Evolutionary conservation across 2,329 filamentous ascomycete genomes (phyloP), one percentile per base, ranked within the genome.

Genomic region (Sordariomycetes sp.): DNA sequence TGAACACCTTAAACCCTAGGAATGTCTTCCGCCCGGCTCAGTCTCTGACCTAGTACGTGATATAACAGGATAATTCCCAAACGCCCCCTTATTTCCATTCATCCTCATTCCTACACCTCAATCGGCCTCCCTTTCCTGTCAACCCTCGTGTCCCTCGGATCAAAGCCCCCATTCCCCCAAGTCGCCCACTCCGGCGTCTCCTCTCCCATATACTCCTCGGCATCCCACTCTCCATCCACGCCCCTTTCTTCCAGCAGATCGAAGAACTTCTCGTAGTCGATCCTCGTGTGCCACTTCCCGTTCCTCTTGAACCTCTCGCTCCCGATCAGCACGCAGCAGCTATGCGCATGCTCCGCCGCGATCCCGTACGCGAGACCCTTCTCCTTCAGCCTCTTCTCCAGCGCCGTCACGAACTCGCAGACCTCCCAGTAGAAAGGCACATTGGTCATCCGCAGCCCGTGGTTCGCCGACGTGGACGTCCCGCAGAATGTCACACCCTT

Each of bases 401-500:
- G 79, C 1, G 87, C 86, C 46, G 81, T 79, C 11, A 95, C 91
- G 67, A 97, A 97, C 2, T 86, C 83, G 40, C 82, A 82, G 2
- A 97, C 89, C 72, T 97, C 93, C 70, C 88, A 87, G 74, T 97
- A 97, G 68, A 96, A 97, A 0, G 93, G 93, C 11, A 97, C 94
- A 68, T 97, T 97, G 66, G 90, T 84, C 93, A 97, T 97, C n/a
- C 86, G 94, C 53, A 97, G 77, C 0, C 93, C 93, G 0, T 90
- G 92, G 57, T 86, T 87, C 3, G 88, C 86, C 10, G 89, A 89
- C 1, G 90, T 90, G 8, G 87, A 87, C 0, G 93, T 97, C 48
- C 94, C 94, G 72, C 94, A 97, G 75, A 94, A 97, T 0, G 93
- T 97, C 43, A 97, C 93, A 58, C 93, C 93, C 76, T 97, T 97